Evolutionary conservation across 108 stramenopile genomes (phyloP).

Genomic region (Mediolabrus comicus): DNA sequence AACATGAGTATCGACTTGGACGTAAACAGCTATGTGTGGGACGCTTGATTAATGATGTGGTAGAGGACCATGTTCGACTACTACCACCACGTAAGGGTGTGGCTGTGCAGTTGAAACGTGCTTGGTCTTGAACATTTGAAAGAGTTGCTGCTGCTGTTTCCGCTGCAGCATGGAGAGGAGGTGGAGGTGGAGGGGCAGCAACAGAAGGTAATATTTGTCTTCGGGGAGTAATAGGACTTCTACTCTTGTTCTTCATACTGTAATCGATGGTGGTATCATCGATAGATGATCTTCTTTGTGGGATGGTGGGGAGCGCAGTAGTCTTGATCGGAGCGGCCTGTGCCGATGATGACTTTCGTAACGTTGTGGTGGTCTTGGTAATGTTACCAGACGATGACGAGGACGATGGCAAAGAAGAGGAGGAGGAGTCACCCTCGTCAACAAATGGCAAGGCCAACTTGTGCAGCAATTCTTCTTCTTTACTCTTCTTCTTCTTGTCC

Average conservation of each 20-base stretch:
- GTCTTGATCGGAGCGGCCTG: not conserved
- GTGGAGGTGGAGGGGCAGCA: conserved; percentile 11
- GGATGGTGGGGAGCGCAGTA: not conserved
- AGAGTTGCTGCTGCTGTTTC: not conserved
- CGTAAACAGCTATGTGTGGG: conserved; percentile 19
- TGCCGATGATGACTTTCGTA: not conserved
- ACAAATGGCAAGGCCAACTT: conserved; percentile 11
- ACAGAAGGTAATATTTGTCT: conserved; percentile 27
- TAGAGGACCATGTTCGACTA: conserved; percentile 24
- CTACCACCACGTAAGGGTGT: not conserved
- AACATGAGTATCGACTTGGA: conserved; percentile 30
- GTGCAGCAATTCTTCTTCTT: conserved; percentile 9
- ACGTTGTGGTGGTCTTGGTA: not conserved
- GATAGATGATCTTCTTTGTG: not conserved
- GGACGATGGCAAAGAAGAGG: not conserved
- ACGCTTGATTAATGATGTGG: conserved; percentile 13
- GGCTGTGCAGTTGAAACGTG: not conserved
- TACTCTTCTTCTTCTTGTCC: not conserved
- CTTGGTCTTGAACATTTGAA: no score
- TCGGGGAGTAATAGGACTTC: conserved; percentile 1
- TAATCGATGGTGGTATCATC: conserved; percentile 10
- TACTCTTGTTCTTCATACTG: not conserved
- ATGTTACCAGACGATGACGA: not conserved
- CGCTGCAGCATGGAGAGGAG: not conserved
- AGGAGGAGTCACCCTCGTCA: not conserved